Percentiles rank a stretch among this genome's conserved stretches.
These are phyloP conservation scores for Debaryomyces sp. DNA, from an alignment of 1,139 yeast genomes.

Conservation along the genomic window DNA sequence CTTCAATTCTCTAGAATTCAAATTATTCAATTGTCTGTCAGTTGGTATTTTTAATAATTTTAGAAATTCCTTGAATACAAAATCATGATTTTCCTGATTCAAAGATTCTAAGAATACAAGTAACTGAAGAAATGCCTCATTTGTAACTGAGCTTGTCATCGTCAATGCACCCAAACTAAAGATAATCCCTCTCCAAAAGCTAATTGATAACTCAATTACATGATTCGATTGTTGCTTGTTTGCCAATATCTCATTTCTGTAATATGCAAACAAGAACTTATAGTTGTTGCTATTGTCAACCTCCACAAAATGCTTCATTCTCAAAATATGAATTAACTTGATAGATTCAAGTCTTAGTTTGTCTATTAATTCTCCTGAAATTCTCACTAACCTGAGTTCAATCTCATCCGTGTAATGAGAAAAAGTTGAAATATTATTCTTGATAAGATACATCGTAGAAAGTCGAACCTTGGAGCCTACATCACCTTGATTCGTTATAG, in stretches of 20 bases:
- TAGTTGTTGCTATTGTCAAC: constrained; percentile 1
- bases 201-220: constrained; percentile 18
- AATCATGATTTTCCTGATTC: constrained; percentile 8
- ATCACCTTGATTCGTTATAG: constrained; percentile 72
- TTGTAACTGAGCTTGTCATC: constrained; percentile 53
- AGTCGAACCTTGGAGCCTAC: constrained; percentile 74
- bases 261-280: constrained; percentile 7
- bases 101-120: constrained; percentile 31
- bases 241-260: constrained; percentile 1
- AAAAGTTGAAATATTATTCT: constrained; percentile 24
- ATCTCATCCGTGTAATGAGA: constrained; percentile 13
- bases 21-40: constrained; percentile 1
- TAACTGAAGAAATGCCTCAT: constrained; percentile 46
- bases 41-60: constrained; percentile 20
- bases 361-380: constrained; percentile 49
- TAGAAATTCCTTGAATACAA: constrained; percentile 16
- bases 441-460: constrained; percentile 47
- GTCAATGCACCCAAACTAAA: constrained; percentile 64
- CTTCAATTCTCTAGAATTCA: constrained; percentile 23
- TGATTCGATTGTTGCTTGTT: constrained; percentile 5
- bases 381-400: constrained; percentile 47
- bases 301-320: not conserved
- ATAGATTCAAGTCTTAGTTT: constrained; percentile 32
- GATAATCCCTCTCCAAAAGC: constrained; percentile 59
- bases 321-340: constrained; percentile 18